These are phyloP conservation scores for Stellera chamaejasme DNA, from an alignment of 345 rosid genomes.

Conservation along the genomic window DNA sequence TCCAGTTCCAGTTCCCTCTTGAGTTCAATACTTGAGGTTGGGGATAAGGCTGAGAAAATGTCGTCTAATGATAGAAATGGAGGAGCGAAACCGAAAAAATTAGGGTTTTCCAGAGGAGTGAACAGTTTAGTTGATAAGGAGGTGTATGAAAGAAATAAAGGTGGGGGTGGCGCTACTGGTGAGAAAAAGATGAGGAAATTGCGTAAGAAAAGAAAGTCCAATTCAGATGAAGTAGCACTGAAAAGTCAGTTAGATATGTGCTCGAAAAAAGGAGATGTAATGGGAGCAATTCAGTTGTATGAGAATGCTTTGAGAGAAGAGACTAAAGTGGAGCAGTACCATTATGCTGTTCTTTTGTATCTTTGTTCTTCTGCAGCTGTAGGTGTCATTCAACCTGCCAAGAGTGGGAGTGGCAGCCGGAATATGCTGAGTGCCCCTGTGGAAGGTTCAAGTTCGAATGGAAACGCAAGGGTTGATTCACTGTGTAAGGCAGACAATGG, in stretches of 20 bases:
- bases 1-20: constrained; percentile 16
- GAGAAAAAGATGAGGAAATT: constrained; percentile 13
- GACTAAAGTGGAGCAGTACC: constrained; percentile 36
- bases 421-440: constrained; percentile 14
- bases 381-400: constrained; percentile 56
- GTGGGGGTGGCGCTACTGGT: constrained; percentile 12
- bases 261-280: constrained; percentile 49
- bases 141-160: constrained; percentile 9
- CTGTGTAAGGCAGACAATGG: constrained; percentile 2
- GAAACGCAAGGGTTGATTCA: constrained; percentile 6
- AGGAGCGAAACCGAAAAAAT: constrained; percentile 8
- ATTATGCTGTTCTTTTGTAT: constrained; percentile 47
- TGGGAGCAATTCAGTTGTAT: constrained; percentile 41
- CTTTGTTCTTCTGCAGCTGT: constrained; percentile 67
- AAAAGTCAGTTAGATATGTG: constrained; percentile 45
- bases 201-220: constrained; percentile 24
- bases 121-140: constrained; percentile 3
- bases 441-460: constrained; percentile 10
- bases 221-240: constrained; percentile 16
- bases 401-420: constrained; percentile 40
- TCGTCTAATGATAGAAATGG: constrained; percentile 4
- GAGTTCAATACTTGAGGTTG: constrained; percentile 23
- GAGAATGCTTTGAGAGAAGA: constrained; percentile 41
- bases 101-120: constrained; percentile 8
- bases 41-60: constrained; percentile 21